Evolutionary conservation across 106 monocot genomes (phyloP).

Genomic region (Chionographis japonica): DNA sequence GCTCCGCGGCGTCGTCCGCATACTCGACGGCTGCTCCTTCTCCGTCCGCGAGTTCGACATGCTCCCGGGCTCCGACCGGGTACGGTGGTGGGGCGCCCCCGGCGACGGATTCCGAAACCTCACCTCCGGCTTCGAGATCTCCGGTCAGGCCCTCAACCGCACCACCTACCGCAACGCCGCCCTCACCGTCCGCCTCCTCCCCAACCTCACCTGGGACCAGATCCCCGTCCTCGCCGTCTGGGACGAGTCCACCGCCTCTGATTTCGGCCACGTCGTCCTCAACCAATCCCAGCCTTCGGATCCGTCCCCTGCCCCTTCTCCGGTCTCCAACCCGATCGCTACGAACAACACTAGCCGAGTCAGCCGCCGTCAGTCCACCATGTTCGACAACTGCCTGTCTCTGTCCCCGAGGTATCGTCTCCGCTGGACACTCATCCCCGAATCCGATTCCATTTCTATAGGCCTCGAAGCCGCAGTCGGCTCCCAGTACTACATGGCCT

Average conservation of each 20-base stretch:
- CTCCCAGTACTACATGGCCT: conserved; percentile 85
- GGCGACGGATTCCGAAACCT: conserved; percentile 51
- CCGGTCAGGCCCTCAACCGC: conserved; percentile 34
- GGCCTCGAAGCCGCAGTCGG: conserved; percentile 73
- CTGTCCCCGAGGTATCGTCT: conserved; percentile 55
- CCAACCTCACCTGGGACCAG: conserved; percentile 43
- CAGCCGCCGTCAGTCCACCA: conserved; percentile 33
- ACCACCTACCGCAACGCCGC: conserved; percentile 55
- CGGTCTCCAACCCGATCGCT: not conserved
- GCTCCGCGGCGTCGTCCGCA: conserved; percentile 54
- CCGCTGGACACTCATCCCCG: conserved; percentile 58
- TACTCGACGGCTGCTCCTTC: conserved; percentile 77
- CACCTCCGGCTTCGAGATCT: conserved; percentile 45
- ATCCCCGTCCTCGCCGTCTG: conserved; percentile 68
- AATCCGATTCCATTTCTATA: conserved; percentile 41
- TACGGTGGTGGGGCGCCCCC: conserved; percentile 65
- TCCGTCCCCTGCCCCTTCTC: conserved; percentile 15
- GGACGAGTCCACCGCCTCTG: conserved; percentile 65
- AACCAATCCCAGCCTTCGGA: conserved; percentile 5
- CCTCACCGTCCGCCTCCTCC: conserved; percentile 34
- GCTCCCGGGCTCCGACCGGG: conserved; percentile 60
- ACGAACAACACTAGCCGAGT: not conserved
- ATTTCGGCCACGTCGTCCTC: conserved; percentile 68
- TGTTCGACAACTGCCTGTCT: conserved; percentile 72
- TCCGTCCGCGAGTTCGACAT: conserved; percentile 70